A percentile compares a stretch with the other conserved stretches of the same genome.
Conservation (phyloP, 2,329 filamentous ascomycete genomes). For the Diaporthe sp. region DNA sequence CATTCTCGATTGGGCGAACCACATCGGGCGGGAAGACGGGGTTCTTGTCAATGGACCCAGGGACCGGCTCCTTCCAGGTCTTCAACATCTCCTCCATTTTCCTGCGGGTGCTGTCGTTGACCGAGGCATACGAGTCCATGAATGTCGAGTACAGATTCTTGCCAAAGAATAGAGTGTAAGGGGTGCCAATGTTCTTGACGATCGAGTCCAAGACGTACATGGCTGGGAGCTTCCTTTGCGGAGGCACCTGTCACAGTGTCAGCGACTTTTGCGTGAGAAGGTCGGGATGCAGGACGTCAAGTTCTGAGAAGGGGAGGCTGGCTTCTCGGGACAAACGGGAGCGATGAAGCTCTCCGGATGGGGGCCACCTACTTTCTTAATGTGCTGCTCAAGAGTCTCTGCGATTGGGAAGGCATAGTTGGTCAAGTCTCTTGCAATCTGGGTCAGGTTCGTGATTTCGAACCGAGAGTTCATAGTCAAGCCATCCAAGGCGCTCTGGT, state of each 20-base stretch:
- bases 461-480: slow-evolving; percentile 91
- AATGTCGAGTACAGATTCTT: slow-evolving; percentile 93
- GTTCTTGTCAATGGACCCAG: slow-evolving; percentile 90
- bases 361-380: slow-evolving; percentile 83
- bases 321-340: slow-evolving; percentile 22
- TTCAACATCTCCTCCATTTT: slow-evolving; percentile 98
- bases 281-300: background rate
- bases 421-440: slow-evolving; percentile 97
- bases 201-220: slow-evolving; percentile 98
- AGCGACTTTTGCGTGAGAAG: slow-evolving; percentile 39
- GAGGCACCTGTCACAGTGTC: slow-evolving; percentile 75
- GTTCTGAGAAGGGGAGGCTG: background rate
- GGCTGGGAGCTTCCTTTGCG: slow-evolving; percentile 92
- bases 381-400: slow-evolving; percentile 90
- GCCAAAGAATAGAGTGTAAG: slow-evolving; percentile 95
- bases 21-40: slow-evolving; percentile 92
- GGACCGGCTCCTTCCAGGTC: slow-evolving; percentile 98
- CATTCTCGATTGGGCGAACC: slow-evolving; percentile 92
- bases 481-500: slow-evolving; percentile 92
- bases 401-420: slow-evolving; percentile 96
- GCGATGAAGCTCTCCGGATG: slow-evolving; percentile 14
- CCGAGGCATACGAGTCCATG: slow-evolving; percentile 95
- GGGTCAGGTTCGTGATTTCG: slow-evolving; percentile 96
- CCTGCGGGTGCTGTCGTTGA: slow-evolving; percentile 84
- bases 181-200: slow-evolving; percentile 97